Percentiles rank a stretch among this genome's conserved stretches.
phyloP scores from a whole-genome alignment of 78 protist species.

The Anaeramoeba flamelloides region DNA sequence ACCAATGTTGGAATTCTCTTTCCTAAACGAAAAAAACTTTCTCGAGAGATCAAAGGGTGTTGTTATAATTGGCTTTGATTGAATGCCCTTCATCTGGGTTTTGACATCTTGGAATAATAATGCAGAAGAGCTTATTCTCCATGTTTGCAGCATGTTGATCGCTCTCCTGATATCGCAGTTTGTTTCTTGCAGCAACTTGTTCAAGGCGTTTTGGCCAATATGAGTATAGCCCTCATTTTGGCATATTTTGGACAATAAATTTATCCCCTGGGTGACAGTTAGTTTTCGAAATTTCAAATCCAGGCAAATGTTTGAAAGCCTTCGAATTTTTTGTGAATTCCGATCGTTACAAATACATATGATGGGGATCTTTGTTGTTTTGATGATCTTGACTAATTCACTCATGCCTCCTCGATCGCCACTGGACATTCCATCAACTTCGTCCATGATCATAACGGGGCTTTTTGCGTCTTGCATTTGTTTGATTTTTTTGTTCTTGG shows the following conservation, averaged over 20 bases:
- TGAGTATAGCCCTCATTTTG: constrained; percentile 10
- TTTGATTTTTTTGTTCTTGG: not conserved
- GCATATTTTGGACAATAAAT: constrained; percentile 11
- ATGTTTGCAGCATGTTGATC: constrained; percentile 17
- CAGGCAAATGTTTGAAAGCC: constrained; percentile 46
- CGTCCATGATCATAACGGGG: constrained; percentile 69
- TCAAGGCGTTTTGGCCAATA: not conserved
- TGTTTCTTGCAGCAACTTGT: constrained; percentile 11
- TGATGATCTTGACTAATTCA: constrained; percentile 33
- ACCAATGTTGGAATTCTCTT: not conserved
- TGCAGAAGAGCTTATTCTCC: not conserved
- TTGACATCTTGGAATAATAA: not conserved
- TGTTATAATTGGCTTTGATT: not conserved
- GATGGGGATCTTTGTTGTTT: constrained; percentile 60
- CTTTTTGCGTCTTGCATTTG: not conserved
- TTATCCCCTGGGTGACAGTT: not conserved
- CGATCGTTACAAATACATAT: constrained; percentile 88
- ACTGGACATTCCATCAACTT: constrained; percentile 83
- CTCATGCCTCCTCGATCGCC: constrained; percentile 91
- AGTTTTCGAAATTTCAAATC: constrained; percentile 56
- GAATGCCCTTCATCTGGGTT: not conserved
- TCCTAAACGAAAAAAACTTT: not conserved
- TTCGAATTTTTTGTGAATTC: constrained; percentile 6
- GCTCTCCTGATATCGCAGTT: constrained; percentile 16
- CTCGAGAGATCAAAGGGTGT: not conserved